These are phyloP conservation scores for Elsinoe necatrix DNA, from an alignment of 2,329 filamentous ascomycete genomes.

Conservation along the genomic window DNA sequence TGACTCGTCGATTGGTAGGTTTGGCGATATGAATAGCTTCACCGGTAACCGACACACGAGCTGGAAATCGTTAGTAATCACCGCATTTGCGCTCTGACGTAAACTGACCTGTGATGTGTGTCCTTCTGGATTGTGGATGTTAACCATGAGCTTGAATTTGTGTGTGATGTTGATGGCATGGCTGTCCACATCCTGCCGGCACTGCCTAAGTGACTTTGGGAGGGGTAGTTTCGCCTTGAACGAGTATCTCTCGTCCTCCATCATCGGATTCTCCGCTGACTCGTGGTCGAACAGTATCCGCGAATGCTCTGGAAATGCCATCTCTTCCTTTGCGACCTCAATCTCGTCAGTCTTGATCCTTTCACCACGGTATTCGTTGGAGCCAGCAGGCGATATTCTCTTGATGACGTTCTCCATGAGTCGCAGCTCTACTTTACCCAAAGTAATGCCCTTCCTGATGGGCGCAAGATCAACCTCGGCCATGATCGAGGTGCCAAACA, in stretches of 20 bases:
- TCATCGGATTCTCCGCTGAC: slow-evolving; percentile 30
- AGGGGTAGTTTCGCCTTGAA: slow-evolving; percentile 56
- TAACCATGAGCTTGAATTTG: slow-evolving; percentile 84
- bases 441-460: slow-evolving; percentile 74
- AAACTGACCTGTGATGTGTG: slow-evolving; percentile 67
- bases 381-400: slow-evolving; percentile 28
- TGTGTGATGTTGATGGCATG: slow-evolving; percentile 87
- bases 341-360: slow-evolving; percentile 29
- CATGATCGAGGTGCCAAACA: slow-evolving; percentile 79
- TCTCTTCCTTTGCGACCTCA: slow-evolving; percentile 32
- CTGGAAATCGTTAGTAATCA: slow-evolving; percentile 53
- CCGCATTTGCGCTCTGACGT: no score
- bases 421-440: slow-evolving; percentile 74
- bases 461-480: slow-evolving; percentile 83
- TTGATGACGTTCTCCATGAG: slow-evolving; percentile 66
- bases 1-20: slow-evolving; percentile 78
- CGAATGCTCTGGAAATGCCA: slow-evolving; percentile 32
- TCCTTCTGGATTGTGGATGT: slow-evolving; percentile 88
- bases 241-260: slow-evolving; percentile 50
- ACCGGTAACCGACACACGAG: slow-evolving; percentile 84
- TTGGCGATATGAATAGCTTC: slow-evolving; percentile 91
- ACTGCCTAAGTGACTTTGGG: slow-evolving; percentile 71
- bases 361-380: slow-evolving; percentile 28
- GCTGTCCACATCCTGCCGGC: slow-evolving; percentile 81
- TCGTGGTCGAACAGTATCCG: slow-evolving; percentile 32